These are phyloP conservation scores for Pisolithus albus DNA, from an alignment of 768 basidiomycete genomes.

Conservation along the genomic window DNA sequence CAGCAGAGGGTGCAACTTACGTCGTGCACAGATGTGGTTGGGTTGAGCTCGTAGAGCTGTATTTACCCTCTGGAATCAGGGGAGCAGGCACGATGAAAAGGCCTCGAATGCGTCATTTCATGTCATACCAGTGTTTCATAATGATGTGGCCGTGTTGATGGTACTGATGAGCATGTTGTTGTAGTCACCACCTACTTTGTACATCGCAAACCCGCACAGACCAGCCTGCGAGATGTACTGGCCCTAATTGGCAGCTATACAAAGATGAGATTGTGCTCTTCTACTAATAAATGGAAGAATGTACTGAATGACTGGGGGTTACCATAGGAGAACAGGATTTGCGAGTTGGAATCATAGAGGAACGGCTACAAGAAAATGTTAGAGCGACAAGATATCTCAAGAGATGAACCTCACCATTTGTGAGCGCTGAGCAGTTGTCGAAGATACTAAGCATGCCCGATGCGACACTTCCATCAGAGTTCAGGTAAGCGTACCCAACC, in stretches of 20 bases:
- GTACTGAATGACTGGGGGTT: conserved; percentile 51
- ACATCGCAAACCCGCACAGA: conserved; percentile 42
- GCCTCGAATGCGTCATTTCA: conserved; percentile 5
- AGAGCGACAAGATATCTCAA: background rate
- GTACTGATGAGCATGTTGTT: conserved; percentile 29
- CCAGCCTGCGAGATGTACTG: conserved; percentile 28
- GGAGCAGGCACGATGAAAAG: no score
- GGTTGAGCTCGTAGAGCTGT: no score
- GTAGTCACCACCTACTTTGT: conserved; percentile 39
- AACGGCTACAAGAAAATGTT: conserved; percentile 44
- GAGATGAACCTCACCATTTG: conserved; percentile 54
- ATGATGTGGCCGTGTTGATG: conserved; percentile 23
- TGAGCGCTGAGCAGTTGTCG: conserved; percentile 64
- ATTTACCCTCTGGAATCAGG: no score
- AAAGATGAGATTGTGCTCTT: background rate
- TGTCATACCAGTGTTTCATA: background rate
- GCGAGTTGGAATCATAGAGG: conserved; percentile 49
- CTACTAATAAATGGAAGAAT: background rate
- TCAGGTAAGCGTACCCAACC: conserved; percentile 49
- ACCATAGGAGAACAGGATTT: conserved; percentile 63
- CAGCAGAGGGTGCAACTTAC: no score
- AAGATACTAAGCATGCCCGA: conserved; percentile 46
- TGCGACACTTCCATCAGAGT: conserved; percentile 40
- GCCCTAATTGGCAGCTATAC: conserved; percentile 38
- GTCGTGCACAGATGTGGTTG: no score